phyloP scores from a whole-genome alignment of 1,139 yeast genomes.

The Candida sanyaensis region DNA sequence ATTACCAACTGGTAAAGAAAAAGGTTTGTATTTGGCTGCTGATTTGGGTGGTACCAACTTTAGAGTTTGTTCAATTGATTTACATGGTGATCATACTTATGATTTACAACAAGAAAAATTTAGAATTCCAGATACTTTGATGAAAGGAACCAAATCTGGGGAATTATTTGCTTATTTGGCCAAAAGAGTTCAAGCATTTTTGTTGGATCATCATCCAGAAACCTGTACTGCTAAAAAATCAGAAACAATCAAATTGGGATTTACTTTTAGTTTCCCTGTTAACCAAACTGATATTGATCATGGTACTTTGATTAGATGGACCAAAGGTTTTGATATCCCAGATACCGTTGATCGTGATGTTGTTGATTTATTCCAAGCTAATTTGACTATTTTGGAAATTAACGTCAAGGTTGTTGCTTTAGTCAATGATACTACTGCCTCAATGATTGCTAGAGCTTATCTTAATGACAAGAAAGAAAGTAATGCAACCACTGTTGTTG shows the following conservation, averaged over 20 bases:
- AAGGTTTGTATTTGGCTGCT: conserved; percentile 76
- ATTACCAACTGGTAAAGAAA: conserved; percentile 80
- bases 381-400: conserved; percentile 56
- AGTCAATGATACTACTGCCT: conserved; percentile 95
- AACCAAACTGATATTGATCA: conserved; percentile 75
- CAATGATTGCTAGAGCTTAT: conserved; percentile 84
- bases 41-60: conserved; percentile 90
- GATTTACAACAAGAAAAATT: conserved; percentile 69
- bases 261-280: conserved; percentile 92
- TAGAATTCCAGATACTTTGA: conserved; percentile 71
- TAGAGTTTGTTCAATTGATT: conserved; percentile 80
- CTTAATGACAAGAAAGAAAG: conserved; percentile 56
- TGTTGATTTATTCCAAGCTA: conserved; percentile 67
- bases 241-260: conserved; percentile 66
- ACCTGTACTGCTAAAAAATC: conserved; percentile 13
- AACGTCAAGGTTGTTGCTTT: conserved; percentile 83
- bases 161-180: conserved; percentile 76
- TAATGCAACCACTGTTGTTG: conserved; percentile 73
- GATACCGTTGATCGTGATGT: conserved; percentile 87
- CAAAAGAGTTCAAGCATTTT: conserved; percentile 60
- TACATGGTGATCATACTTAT: conserved; percentile 81
- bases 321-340: conserved; percentile 85
- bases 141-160: conserved; percentile 54
- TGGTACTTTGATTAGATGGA: conserved; percentile 90
- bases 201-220: conserved; percentile 62